phyloP scores from a whole-genome alignment of 176 grass and related monocot genomes.

The Bromus sterilis region DNA sequence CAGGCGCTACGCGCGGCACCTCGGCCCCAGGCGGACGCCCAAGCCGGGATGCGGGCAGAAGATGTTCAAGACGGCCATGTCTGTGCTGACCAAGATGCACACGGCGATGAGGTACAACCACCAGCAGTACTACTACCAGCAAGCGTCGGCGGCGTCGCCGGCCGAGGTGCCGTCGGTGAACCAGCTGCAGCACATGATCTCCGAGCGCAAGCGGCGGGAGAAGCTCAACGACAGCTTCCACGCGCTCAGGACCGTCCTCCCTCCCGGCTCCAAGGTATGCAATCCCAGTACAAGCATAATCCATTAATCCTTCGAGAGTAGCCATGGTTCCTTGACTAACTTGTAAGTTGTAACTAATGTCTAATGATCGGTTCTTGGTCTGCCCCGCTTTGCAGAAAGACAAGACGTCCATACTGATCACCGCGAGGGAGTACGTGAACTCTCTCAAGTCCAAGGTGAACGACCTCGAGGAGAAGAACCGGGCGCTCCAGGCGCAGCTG shows the following conservation, averaged over 20 bases:
- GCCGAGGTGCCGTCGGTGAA: conserved; percentile 3
- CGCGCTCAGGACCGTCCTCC: conserved; percentile 62
- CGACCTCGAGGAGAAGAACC: conserved; percentile 79
- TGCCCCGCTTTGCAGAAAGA: conserved; percentile 51
- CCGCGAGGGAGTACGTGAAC: conserved; percentile 62
- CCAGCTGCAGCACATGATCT: conserved; percentile 88
- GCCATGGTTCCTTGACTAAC: not conserved
- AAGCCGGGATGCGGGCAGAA: conserved; percentile 35
- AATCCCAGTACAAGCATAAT: too few relatives aligned
- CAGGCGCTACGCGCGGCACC: conserved; percentile 40
- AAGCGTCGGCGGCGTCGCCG: not conserved
- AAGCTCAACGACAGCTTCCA: conserved; percentile 90
- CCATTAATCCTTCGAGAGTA: not conserved
- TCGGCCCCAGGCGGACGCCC: not conserved
- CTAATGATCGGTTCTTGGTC: not conserved
- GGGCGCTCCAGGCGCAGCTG: conserved; percentile 37
- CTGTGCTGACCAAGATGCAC: conserved; percentile 37
- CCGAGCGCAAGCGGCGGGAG: conserved; percentile 76
- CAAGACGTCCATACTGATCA: conserved; percentile 77
- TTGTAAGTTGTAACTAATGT: too few relatives aligned
- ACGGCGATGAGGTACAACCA: not conserved
- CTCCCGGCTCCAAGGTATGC: conserved; percentile 51
- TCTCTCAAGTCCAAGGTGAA: conserved; percentile 42
- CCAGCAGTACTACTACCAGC: conserved; percentile 4
- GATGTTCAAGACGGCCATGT: conserved; percentile 65